Evolutionary conservation across 208 protist species (phyloP).

Genomic region (Spongospora subterranea): DNA sequence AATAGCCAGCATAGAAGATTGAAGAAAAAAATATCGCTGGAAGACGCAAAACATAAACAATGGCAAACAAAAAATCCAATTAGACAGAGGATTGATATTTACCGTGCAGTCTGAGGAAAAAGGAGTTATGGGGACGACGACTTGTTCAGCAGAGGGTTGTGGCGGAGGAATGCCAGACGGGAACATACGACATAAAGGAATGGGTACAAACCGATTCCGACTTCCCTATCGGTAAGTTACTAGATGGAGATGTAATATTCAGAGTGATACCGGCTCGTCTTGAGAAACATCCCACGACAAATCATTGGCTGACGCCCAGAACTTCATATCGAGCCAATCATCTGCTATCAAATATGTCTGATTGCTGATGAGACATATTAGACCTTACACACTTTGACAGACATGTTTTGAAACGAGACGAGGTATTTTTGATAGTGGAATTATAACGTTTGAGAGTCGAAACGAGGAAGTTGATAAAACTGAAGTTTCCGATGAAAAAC

Average conservation of each 20-base stretch:
- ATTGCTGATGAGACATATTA: not conserved
- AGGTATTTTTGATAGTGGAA: too few relatives aligned
- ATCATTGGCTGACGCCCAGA: not conserved
- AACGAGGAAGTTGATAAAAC: too few relatives aligned
- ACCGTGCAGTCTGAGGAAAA: not conserved
- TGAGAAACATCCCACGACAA: not conserved
- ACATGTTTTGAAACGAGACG: too few relatives aligned
- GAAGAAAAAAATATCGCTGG: too few relatives aligned
- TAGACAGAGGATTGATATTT: not conserved
- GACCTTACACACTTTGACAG: too few relatives aligned
- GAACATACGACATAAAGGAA: slow-evolving; percentile 45
- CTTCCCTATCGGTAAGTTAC: not conserved
- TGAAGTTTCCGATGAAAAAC: too few relatives aligned
- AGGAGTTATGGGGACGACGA: not conserved
- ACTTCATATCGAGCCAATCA: slow-evolving; percentile 46
- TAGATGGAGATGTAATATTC: not conserved
- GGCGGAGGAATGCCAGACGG: not conserved
- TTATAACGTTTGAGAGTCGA: too few relatives aligned
- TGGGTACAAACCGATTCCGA: not conserved
- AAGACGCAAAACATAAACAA: too few relatives aligned
- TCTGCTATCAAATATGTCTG: not conserved
- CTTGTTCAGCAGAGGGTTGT: not conserved
- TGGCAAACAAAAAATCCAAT: not conserved
- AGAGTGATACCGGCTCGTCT: not conserved
- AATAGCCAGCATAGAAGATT: too few relatives aligned